Conservation (phyloP, 148 eudicot genomes). For the Bassia scoparia region DNA sequence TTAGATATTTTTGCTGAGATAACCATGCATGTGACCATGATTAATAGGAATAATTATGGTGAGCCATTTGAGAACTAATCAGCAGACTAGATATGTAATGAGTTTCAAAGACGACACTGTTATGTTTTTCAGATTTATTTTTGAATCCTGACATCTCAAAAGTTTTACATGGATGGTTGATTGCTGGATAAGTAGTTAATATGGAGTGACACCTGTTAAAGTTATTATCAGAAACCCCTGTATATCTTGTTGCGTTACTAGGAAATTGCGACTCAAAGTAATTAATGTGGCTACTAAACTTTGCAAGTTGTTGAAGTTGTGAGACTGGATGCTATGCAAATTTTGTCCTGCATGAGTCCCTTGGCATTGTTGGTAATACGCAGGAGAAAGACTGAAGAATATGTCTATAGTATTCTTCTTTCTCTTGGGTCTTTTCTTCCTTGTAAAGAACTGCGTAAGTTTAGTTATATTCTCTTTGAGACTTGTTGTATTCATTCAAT, state of each 20-base stretch:
- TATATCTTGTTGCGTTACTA: neutral
- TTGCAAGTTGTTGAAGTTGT: neutral
- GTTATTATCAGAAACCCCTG: too few species aligned
- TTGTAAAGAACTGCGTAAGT: neutral
- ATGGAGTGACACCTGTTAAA: too few species aligned
- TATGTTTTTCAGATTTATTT: too few species aligned
- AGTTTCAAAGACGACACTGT: too few species aligned
- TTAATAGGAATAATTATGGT: too few species aligned
- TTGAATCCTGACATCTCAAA: too few species aligned
- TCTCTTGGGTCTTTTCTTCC: neutral
- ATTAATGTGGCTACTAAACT: neutral
- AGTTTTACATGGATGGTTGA: too few species aligned
- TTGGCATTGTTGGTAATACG: neutral
- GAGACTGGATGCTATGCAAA: neutral
- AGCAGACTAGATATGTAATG: too few species aligned
- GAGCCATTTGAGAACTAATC: too few species aligned
- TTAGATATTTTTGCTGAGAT: too few species aligned
- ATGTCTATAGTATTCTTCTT: neutral
- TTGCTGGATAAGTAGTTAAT: too few species aligned
- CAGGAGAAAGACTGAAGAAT: neutral
- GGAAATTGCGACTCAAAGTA: neutral
- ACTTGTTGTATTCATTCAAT: neutral
- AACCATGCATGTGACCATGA: too few species aligned
- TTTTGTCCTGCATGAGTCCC: constrained; percentile 5
- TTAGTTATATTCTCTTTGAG: neutral